Base-by-base conservation (phyloP, 2,329 filamentous ascomycete species). In the Dactylellina sp. region DNA sequence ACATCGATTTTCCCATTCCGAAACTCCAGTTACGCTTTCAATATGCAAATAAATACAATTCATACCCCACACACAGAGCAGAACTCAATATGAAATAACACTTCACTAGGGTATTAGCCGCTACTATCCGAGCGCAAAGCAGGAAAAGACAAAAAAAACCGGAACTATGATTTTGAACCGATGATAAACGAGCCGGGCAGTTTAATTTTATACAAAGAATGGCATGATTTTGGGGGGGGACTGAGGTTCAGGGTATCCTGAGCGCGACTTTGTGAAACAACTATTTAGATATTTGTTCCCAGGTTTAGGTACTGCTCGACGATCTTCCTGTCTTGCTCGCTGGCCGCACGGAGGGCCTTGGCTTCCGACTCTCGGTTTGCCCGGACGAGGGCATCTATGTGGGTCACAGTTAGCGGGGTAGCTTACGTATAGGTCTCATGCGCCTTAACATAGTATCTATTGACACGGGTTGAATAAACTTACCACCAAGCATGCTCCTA, bases 351-450 rank as follows among this genome's bases (percentile, higher is more conserved):
- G 44, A 66, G 53, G 39, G 28, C 42, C 56, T 66, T 74, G 46
- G 70, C 70, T 57, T 74, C 70, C n/a, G 70, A 50, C 42, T 74
- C 70, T 56, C 70, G 70, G 42, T 66, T 66, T 32, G 61, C 70
- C 56, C 70, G 50, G 16, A 57, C 56, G 18, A 74, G 70, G 18
- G 70, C 70, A 55, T 74, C 70, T 74, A 39, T 7, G 16, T 20
- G 44, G 24, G n/a, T n/a, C 25, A 2, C 2, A 42, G 35, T 66
- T 62, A 66, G 61, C 42, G 24, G 40, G 37, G 2, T 35, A 18
- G 25, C 25, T 22, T 24, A 18, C 40, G 46, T 44, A 44, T 7
- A 39, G 14, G 39, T 25, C 25, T 28, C 7, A 16, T 32, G 14
- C 6, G 16, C 2, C 20, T 16, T 42, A 24, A 24, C 5, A 35